phyloP scores from a whole-genome alignment of 768 basidiomycete genomes.

The Termitomyces sp. region DNA sequence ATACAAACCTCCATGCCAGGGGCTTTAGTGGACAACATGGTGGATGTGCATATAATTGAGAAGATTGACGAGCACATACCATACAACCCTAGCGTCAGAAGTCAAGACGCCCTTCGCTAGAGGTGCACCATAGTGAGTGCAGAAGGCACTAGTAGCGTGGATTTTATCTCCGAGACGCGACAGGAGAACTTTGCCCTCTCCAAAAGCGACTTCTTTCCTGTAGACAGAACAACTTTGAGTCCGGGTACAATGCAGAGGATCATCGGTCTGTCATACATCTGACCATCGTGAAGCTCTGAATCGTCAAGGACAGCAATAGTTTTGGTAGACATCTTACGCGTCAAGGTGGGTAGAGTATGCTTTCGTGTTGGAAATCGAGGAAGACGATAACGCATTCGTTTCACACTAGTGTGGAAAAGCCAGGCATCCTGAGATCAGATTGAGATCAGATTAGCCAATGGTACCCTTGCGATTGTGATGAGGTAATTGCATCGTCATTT shows the following conservation, averaged over 20 bases:
- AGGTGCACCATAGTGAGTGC: conserved; percentile 92
- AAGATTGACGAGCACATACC: conserved; percentile 38
- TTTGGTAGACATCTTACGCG: conserved; percentile 41
- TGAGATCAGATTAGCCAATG: not conserved
- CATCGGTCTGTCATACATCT: conserved; percentile 41
- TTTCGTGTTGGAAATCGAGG: conserved; percentile 9
- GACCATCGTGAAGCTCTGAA: conserved; percentile 59
- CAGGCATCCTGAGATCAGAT: not conserved
- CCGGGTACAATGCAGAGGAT: not conserved
- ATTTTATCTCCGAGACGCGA: conserved; percentile 74
- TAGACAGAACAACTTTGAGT: not conserved
- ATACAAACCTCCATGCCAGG: conserved; percentile 79
- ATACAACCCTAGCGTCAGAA: conserved; percentile 75
- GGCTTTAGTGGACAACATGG: conserved; percentile 35
- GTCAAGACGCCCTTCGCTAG: conserved; percentile 79
- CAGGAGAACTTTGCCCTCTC: conserved; percentile 72
- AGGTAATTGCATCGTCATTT: not conserved
- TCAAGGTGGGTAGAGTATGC: conserved; percentile 4
- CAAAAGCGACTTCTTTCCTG: conserved; percentile 85
- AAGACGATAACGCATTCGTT: conserved; percentile 9
- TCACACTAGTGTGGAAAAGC: not conserved
- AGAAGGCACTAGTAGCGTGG: conserved; percentile 78
- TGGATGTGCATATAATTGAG: not conserved
- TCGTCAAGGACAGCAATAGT: conserved; percentile 58
- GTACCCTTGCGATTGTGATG: not conserved